Evolutionary conservation across 2,329 filamentous ascomycete genomes (phyloP).

Genomic region (Tolypocladium ophioglossoides): DNA sequence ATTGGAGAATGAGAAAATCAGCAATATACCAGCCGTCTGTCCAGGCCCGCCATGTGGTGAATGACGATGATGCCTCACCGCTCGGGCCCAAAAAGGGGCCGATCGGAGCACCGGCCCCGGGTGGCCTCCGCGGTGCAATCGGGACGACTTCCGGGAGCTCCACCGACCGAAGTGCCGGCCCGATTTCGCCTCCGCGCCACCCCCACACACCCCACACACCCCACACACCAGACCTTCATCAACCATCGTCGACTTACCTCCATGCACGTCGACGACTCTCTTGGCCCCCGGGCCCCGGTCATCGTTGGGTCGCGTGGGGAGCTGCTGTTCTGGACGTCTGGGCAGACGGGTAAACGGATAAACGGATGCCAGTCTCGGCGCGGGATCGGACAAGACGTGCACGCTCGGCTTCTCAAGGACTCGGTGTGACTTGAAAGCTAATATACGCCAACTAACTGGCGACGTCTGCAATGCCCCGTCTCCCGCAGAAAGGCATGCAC

Average conservation of each 20-base stretch:
- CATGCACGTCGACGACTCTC: too few relatives aligned
- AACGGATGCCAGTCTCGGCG: neutral
- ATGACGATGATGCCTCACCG: neutral
- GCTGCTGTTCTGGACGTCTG: neutral
- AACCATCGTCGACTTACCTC: too few relatives aligned
- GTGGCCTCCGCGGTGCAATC: slow-evolving; percentile 1
- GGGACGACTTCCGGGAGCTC: neutral
- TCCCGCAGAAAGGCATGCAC: too few relatives aligned
- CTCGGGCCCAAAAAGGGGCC: neutral
- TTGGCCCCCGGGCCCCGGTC: too few relatives aligned
- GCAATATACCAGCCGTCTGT: too few relatives aligned
- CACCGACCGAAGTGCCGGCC: neutral
- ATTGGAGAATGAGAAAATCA: too few relatives aligned
- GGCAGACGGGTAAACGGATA: neutral
- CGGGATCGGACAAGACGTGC: too few relatives aligned
- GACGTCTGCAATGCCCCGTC: too few relatives aligned
- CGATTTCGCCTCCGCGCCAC: neutral
- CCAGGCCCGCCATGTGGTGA: neutral
- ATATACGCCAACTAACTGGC: too few relatives aligned
- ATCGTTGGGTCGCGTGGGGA: neutral
- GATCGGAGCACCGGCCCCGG: neutral
- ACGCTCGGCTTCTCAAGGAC: neutral
- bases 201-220: too few relatives aligned
- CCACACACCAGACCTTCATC: too few relatives aligned
- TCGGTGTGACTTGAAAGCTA: neutral